These are phyloP conservation scores for Neurospora tetrasperma DNA, from an alignment of 495 filamentous ascomycete species.

Conservation along the genomic window DNA sequence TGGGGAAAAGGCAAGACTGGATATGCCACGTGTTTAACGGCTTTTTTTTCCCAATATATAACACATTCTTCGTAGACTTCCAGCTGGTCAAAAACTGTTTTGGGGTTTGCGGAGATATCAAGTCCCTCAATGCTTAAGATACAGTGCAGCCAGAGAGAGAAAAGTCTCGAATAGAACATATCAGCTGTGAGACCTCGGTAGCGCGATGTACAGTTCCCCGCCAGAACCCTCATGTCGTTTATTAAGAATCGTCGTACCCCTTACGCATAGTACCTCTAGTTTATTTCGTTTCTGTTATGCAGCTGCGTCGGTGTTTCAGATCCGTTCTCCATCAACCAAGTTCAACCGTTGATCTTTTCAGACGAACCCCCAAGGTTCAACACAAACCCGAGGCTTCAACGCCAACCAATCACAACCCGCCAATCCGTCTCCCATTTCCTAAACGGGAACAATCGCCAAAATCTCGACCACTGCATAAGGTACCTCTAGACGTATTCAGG, in stretches of 20 bases:
- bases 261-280: too few species aligned
- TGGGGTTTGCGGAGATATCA: neutral
- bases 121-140: neutral
- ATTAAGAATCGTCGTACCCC: too few species aligned
- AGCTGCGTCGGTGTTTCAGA: too few species aligned
- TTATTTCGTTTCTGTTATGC: too few species aligned
- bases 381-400: neutral
- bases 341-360: neutral
- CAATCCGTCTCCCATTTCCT: neutral
- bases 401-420: neutral
- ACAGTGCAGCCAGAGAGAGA: neutral
- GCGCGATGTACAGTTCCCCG: neutral
- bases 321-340: too few species aligned
- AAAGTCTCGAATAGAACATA: neutral
- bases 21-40: neutral
- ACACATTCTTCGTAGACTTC: neutral
- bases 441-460: neutral
- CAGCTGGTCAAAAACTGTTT: neutral
- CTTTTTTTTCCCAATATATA: neutral
- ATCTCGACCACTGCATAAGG: neutral
- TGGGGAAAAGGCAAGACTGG: neutral
- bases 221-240: neutral
- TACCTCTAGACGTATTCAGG: neutral
- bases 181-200: neutral
- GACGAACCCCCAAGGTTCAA: neutral